Evolutionary conservation across 1,284 basidiomycete species (phyloP).

Genomic region (Papiliotrema terrestris): DNA sequence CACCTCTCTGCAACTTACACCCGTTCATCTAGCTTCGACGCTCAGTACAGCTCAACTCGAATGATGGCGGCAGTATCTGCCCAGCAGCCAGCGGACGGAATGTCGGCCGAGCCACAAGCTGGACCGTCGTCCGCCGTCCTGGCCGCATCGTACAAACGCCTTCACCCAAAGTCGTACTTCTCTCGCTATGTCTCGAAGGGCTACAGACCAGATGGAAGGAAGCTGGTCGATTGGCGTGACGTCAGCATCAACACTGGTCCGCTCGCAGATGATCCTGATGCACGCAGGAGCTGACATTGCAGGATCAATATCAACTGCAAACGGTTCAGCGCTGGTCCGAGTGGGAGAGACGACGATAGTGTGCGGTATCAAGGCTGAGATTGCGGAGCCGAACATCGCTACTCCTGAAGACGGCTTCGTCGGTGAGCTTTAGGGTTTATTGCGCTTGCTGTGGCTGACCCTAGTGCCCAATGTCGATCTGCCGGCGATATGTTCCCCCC

Average conservation of each 20-base stretch:
- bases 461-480: conserved; percentile 83
- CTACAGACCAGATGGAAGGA: conserved; percentile 70
- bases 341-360: conserved; percentile 85
- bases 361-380: conserved; percentile 92
- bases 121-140: conserved; percentile 16
- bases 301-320: conserved; percentile 85
- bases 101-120: neutral
- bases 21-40: too few relatives aligned
- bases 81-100: too few relatives aligned
- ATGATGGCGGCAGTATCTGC: too few relatives aligned
- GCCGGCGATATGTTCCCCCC: conserved; percentile 83
- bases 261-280: conserved; percentile 24
- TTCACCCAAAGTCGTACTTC: conserved; percentile 76
- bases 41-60: too few relatives aligned
- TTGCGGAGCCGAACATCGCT: conserved; percentile 79
- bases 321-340: conserved; percentile 85
- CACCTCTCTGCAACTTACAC: too few relatives aligned
- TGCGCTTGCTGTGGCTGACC: neutral
- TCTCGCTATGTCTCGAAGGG: conserved; percentile 70
- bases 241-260: conserved; percentile 68
- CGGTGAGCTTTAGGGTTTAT: conserved; percentile 52
- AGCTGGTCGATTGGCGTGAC: conserved; percentile 62
- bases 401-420: conserved; percentile 72
- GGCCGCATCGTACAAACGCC: conserved; percentile 70
- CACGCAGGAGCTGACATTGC: neutral